A percentile compares a stretch with the other conserved stretches of the same genome.
Conservation (phyloP, 306 rosid species). For the Phaseolus lunatus region DNA sequence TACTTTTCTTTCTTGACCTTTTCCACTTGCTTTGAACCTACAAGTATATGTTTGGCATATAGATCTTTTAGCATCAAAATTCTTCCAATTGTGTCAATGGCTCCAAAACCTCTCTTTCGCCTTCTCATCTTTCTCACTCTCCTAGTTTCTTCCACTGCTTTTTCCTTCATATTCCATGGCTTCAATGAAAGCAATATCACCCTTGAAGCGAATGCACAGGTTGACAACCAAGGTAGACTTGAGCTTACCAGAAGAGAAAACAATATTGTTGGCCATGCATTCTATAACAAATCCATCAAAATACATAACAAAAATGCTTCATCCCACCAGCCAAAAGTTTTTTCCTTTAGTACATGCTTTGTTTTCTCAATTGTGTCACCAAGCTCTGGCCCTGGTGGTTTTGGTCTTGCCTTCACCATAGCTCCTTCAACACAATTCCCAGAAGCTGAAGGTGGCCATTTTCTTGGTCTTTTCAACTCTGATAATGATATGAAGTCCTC, state of each 20-base stretch:
- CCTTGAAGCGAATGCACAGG: background rate
- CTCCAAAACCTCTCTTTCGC: background rate
- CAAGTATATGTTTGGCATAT: background rate
- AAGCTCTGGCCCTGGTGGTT: slow-evolving; percentile 30
- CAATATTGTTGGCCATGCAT: slow-evolving; percentile 30
- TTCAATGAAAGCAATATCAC: background rate
- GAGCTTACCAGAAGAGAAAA: background rate
- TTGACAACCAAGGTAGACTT: slow-evolving; percentile 2
- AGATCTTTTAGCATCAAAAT: background rate
- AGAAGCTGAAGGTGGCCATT: background rate
- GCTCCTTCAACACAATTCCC: slow-evolving; percentile 15
- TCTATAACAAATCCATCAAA: slow-evolving; percentile 9
- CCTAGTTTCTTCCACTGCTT: background rate
- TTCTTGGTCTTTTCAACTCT: slow-evolving; percentile 23
- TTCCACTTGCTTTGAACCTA: background rate
- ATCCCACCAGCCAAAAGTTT: background rate
- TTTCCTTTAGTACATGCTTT: slow-evolving; percentile 25
- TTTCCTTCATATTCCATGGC: slow-evolving; percentile 5
- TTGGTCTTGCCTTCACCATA: slow-evolving; percentile 36
- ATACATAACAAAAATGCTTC: background rate
- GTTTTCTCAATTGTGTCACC: slow-evolving; percentile 35
- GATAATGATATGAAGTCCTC: background rate
- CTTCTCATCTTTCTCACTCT: slow-evolving; percentile 3
- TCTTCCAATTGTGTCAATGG: background rate
- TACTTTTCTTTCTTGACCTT: background rate